Evolutionary conservation across 106 monocot genomes (phyloP).

Genomic region (Alisma plantagoaquatica): DNA sequence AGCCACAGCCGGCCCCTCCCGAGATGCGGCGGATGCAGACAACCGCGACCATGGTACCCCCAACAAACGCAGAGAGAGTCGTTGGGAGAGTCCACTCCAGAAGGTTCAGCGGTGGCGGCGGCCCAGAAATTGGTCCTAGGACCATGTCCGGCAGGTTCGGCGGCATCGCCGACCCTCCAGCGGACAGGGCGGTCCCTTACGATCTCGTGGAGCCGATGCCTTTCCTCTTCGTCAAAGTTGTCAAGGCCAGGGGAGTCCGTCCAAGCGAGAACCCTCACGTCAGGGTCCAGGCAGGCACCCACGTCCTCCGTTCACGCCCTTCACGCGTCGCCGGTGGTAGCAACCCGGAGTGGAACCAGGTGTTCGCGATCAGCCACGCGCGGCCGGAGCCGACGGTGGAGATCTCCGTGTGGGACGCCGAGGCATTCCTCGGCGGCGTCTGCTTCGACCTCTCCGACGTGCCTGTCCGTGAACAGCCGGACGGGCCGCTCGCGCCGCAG

Average conservation of each 20-base stretch:
- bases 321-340: slow-evolving; percentile 17
- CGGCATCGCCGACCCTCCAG: slow-evolving; percentile 20
- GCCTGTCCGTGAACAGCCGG: slow-evolving; percentile 76
- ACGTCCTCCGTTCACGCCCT: slow-evolving; percentile 32
- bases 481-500: slow-evolving; percentile 90
- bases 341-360: slow-evolving; percentile 78
- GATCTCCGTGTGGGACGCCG: slow-evolving; percentile 58
- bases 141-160: slow-evolving; percentile 43
- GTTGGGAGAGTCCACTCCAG: slow-evolving; percentile 15
- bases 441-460: slow-evolving; percentile 96
- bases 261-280: slow-evolving; percentile 57
- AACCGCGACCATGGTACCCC: slow-evolving; percentile 24
- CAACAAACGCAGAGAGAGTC: slow-evolving; percentile 8
- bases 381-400: slow-evolving; percentile 64
- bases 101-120: slow-evolving; percentile 18
- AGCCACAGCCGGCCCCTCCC: slow-evolving; percentile 18
- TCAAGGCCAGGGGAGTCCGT: slow-evolving; percentile 55
- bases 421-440: slow-evolving; percentile 79
- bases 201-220: slow-evolving; percentile 93
- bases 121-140: slow-evolving; percentile 23
- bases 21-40: slow-evolving; percentile 64
- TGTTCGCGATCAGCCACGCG: slow-evolving; percentile 55
- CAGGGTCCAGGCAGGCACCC: slow-evolving; percentile 52
- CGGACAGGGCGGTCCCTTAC: slow-evolving; percentile 33
- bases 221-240: slow-evolving; percentile 75